Percentiles rank a stretch among this genome's conserved stretches.
Conservation (phyloP, 78 protist species). For the Speleostelium caveatum region DNA sequence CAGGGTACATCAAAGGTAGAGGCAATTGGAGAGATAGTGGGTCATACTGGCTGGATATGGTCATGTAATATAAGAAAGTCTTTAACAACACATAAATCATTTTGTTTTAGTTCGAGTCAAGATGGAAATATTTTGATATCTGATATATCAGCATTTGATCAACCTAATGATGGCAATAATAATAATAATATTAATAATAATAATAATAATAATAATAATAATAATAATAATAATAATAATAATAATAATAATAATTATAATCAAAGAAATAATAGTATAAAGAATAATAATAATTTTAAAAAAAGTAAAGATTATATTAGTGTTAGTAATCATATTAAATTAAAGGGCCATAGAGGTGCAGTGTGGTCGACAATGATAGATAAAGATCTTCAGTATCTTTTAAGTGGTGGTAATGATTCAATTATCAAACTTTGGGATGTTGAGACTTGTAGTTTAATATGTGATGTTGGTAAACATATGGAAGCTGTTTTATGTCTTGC, state of each 20-base stretch:
- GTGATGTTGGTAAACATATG: conserved; percentile 38
- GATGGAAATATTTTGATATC: conserved; percentile 25
- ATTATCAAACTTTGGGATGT: conserved; percentile 27
- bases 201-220: background rate
- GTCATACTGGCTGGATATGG: conserved; percentile 56
- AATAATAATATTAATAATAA: no score
- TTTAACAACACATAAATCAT: background rate
- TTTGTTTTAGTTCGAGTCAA: conserved; percentile 33
- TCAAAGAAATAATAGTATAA: background rate
- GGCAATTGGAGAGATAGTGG: background rate
- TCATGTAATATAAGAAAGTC: conserved; percentile 6
- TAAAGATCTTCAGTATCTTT: background rate
- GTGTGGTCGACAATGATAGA: conserved; percentile 33
- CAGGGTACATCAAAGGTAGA: background rate
- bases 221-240: background rate
- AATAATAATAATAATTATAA: background rate
- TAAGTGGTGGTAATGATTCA: conserved; percentile 42
- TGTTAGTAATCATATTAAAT: background rate
- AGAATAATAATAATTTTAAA: background rate
- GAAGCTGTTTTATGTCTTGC: conserved; percentile 23
- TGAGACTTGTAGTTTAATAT: background rate
- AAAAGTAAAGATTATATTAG: background rate
- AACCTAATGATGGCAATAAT: background rate
- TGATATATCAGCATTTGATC: background rate
- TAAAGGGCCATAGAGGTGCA: conserved; percentile 36